Evolutionary conservation across 2,329 filamentous ascomycete species (phyloP).

Genomic region (Elsinoe batatas): DNA sequence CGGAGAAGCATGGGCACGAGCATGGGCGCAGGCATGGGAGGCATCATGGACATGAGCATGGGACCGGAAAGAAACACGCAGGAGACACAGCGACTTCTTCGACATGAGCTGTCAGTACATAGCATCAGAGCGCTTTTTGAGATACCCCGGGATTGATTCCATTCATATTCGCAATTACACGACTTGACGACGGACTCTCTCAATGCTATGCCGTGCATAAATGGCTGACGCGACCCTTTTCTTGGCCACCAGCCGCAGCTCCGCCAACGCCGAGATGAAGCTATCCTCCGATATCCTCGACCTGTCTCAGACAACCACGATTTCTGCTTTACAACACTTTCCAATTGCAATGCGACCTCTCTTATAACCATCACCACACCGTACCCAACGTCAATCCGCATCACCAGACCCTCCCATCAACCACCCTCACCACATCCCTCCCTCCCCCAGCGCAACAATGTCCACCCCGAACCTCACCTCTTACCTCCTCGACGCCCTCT

Average conservation of each 20-base stretch:
- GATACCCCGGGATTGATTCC: neutral
- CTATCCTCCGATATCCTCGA: neutral
- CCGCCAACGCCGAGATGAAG: slow-evolving; percentile 6
- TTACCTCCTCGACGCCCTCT: slow-evolving; percentile 77
- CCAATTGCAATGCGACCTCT: slow-evolving; percentile 1
- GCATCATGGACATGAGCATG: slow-evolving; percentile 1
- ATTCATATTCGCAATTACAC: too few species aligned
- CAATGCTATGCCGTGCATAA: neutral
- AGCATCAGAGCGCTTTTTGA: neutral
- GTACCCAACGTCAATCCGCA: neutral
- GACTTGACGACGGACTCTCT: too few species aligned
- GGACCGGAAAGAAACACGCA: neutral
- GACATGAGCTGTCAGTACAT: neutral
- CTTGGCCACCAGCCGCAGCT: slow-evolving; percentile 10
- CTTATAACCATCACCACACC: neutral
- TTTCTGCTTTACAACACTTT: neutral
- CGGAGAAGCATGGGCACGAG: neutral
- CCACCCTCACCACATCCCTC: neutral
- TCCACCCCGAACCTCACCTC: slow-evolving; percentile 26
- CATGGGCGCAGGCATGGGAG: neutral
- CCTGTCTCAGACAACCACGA: neutral
- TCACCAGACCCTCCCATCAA: neutral
- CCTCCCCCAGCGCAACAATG: slow-evolving; percentile 3
- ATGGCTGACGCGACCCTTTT: slow-evolving; percentile 1
- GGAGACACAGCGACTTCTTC: neutral